Evolutionary conservation across 2,329 filamentous ascomycete genomes (phyloP), one percentile per base, ranked within the genome.

Genomic region (Gaeumannomyces sp.): DNA sequence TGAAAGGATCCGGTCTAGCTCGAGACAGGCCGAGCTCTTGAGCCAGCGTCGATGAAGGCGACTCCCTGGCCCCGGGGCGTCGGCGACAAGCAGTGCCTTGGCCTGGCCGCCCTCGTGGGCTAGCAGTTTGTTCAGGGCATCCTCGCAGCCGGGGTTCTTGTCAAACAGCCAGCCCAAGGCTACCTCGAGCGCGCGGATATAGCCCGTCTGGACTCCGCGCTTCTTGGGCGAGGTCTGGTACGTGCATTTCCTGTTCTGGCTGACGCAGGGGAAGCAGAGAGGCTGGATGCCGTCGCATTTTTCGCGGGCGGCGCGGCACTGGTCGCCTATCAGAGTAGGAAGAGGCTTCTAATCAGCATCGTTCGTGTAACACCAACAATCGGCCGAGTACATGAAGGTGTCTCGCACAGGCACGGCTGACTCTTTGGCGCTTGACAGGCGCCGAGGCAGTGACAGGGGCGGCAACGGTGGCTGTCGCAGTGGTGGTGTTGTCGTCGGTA

Each of bases 161-260:
- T 85, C 82, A 66, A 91, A 88, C 1, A 90, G 76, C 79, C 87
- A 87, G 16, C 87, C 88, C 64, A 90, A 80, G 13, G 88, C 83
- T 59, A 90, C 75, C 74, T 93, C 90, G 25, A 93, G 79, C 0
- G 89, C 89, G 45, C 89, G 84, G 64, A 93, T 88, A 71, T 93
- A 92, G 22, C 91, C 90, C n/a, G 90, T 90, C 70, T 90, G 90
- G 14, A 93, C 85, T 4, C 91, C 90, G 68, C 90, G 82, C 74
- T 92, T 92, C 75, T 91, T 92, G 10, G 89, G 86, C 64, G 86
- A 87, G 64, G 88, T 83, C 67, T 89, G 86, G 73, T 93, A 93
- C 22, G 88, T 87, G 73, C 91, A 93, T 45, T 80, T 74, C 61
- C 89, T 81, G 64, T 83, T 85, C 66, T 89, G 84, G 5, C 83